Evolutionary conservation across 1,284 basidiomycete genomes (phyloP).

Genomic region (Macrocystidia cucumis): DNA sequence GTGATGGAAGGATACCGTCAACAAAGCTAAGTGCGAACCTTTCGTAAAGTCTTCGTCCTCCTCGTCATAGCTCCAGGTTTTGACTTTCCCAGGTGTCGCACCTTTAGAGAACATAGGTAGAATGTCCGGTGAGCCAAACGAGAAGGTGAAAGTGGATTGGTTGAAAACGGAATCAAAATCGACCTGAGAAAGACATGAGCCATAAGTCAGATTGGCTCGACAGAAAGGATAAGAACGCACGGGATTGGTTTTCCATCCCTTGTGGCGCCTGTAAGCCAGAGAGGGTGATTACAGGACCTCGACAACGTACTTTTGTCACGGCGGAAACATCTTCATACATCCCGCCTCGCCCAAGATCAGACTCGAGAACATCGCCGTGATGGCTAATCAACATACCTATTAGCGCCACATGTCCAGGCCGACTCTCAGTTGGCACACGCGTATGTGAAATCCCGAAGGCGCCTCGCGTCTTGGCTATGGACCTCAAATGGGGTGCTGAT

Average conservation of each 20-base stretch:
- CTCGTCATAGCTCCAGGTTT: constrained; percentile 74
- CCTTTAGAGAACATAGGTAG: constrained; percentile 84
- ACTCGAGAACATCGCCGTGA: background rate
- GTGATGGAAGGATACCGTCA: background rate
- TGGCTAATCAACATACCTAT: constrained; percentile 49
- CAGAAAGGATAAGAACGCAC: constrained; percentile 31
- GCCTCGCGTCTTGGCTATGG: constrained; percentile 58
- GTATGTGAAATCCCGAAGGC: constrained; percentile 86
- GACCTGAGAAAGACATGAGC: constrained; percentile 34
- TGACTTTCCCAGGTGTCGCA: constrained; percentile 63
- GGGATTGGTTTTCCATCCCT: constrained; percentile 90
- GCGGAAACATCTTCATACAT: constrained; percentile 94
- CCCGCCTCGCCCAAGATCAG: constrained; percentile 39
- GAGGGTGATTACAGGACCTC: constrained; percentile 1
- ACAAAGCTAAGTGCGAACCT: constrained; percentile 29
- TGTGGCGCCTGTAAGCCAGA: constrained; percentile 4
- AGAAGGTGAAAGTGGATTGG: constrained; percentile 71
- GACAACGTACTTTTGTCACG: constrained; percentile 63
- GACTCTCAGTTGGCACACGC: constrained; percentile 81
- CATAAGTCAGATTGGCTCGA: background rate
- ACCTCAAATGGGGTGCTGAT: constrained; percentile 75
- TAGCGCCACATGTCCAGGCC: constrained; percentile 86
- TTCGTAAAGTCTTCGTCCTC: constrained; percentile 82
- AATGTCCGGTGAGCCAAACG: constrained; percentile 88
- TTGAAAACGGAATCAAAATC: constrained; percentile 91